A percentile compares a stretch with the other conserved stretches of the same genome.
Conservation (phyloP, 345 rosid species). For the Citrus reticulata region DNA sequence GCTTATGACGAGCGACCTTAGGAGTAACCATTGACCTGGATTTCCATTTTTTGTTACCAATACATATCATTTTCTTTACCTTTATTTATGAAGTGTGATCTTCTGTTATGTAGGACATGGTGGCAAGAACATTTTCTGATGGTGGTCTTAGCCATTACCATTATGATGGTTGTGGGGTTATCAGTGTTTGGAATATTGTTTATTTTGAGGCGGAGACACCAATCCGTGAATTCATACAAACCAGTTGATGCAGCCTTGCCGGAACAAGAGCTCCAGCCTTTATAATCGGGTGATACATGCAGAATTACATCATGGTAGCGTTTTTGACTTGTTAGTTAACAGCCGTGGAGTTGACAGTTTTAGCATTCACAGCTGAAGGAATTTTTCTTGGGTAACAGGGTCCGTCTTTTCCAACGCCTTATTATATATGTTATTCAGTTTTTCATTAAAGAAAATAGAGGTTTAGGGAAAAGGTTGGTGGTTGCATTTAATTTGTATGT, state of each 20-base stretch:
- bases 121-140: slow-evolving; percentile 37
- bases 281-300: slow-evolving; percentile 15
- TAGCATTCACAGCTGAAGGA: not conserved
- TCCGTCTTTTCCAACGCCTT: not conserved
- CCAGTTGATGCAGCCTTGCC: slow-evolving; percentile 45
- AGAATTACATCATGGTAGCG: not conserved
- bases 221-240: slow-evolving; percentile 40
- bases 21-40: not conserved
- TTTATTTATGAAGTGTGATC: not conserved
- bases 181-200: slow-evolving; percentile 44
- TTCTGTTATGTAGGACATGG: slow-evolving; percentile 53
- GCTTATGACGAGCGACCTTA: not conserved
- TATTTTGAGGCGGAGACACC: slow-evolving; percentile 41
- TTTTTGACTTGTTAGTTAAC: not conserved
- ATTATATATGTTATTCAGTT: not conserved
- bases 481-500: slow-evolving; percentile 5
- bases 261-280: slow-evolving; percentile 66
- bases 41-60: not conserved
- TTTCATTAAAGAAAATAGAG: slow-evolving; percentile 7
- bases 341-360: slow-evolving; percentile 2
- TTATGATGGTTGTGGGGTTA: slow-evolving; percentile 21
- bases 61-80: not conserved
- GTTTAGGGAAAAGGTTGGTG: not conserved
- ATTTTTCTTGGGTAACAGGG: not conserved
- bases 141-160: slow-evolving; percentile 18